These are phyloP conservation scores for Ophiostoma tasmaniense DNA, from an alignment of 2,329 filamentous ascomycete species.

Conservation along the genomic window DNA sequence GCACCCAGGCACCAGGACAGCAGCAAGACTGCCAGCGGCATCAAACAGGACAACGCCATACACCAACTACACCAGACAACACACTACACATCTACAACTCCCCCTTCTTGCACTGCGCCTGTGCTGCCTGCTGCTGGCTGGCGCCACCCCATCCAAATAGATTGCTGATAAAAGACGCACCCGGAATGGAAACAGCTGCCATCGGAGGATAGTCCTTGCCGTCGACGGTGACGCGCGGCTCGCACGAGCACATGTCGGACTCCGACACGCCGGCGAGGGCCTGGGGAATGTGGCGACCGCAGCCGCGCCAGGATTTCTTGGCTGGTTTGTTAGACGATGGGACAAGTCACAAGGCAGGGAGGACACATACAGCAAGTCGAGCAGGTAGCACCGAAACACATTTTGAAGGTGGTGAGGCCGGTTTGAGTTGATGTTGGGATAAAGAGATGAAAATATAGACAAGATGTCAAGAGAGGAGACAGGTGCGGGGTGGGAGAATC, in stretches of 20 bases:
- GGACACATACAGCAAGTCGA: constrained; percentile 33
- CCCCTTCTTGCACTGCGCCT: constrained; percentile 7
- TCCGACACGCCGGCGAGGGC: constrained; percentile 38
- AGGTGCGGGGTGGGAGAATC: background rate
- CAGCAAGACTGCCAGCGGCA: background rate
- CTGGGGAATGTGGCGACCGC: constrained; percentile 38
- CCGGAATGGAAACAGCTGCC: constrained; percentile 33
- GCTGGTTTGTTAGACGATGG: constrained; percentile 25
- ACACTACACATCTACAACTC: constrained; percentile 12
- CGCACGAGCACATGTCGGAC: constrained; percentile 41
- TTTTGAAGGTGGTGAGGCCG: constrained; percentile 22
- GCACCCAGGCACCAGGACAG: background rate
- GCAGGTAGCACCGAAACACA: constrained; percentile 37
- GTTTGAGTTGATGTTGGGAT: background rate
- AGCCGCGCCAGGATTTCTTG: constrained; percentile 43
- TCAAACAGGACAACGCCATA: background rate
- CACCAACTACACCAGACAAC: background rate
- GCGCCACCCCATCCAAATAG: constrained; percentile 22
- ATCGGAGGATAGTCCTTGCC: constrained; percentile 40
- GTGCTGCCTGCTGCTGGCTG: background rate
- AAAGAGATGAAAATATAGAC: background rate
- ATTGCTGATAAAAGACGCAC: constrained; percentile 32
- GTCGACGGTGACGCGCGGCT: constrained; percentile 35
- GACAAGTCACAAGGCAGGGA: constrained; percentile 15
- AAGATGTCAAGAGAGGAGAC: background rate